phyloP scores from a whole-genome alignment of 495 filamentous ascomycete genomes.

The Lepraria neglecta region DNA sequence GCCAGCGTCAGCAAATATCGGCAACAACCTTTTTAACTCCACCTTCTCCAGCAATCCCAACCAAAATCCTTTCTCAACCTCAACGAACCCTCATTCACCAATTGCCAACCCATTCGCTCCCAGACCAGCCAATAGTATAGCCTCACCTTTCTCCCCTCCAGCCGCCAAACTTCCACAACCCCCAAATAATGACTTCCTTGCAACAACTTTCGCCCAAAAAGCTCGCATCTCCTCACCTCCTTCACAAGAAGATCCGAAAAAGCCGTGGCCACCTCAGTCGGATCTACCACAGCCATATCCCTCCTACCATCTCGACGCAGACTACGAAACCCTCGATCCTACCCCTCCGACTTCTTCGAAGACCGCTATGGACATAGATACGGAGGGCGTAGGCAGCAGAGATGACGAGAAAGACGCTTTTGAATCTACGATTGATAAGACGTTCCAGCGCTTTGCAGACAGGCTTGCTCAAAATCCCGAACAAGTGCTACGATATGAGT shows the following conservation, averaged over 20 bases:
- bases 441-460: constrained; percentile 86
- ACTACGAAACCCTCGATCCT: constrained; percentile 76
- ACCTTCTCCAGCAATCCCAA: constrained; percentile 31
- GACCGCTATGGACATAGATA: constrained; percentile 46
- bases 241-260: constrained; percentile 30
- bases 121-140: constrained; percentile 32
- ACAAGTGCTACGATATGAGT: constrained; percentile 91
- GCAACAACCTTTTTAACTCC: constrained; percentile 51
- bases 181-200: constrained; percentile 45
- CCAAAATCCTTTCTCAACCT: constrained; percentile 26
- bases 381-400: constrained; percentile 39
- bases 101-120: constrained; percentile 52
- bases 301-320: constrained; percentile 77
- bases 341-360: constrained; percentile 38
- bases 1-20: constrained; percentile 40
- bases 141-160: constrained; percentile 39
- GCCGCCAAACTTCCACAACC: constrained; percentile 36
- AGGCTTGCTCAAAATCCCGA: constrained; percentile 85
- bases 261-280: constrained; percentile 69
- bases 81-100: constrained; percentile 40
- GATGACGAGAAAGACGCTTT: constrained; percentile 77
- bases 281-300: constrained; percentile 66
- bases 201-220: constrained; percentile 71
- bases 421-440: constrained; percentile 75
- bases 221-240: constrained; percentile 47